Base-by-base conservation (phyloP, 176 grass and related monocot species). In the Oryza glaberrima region DNA sequence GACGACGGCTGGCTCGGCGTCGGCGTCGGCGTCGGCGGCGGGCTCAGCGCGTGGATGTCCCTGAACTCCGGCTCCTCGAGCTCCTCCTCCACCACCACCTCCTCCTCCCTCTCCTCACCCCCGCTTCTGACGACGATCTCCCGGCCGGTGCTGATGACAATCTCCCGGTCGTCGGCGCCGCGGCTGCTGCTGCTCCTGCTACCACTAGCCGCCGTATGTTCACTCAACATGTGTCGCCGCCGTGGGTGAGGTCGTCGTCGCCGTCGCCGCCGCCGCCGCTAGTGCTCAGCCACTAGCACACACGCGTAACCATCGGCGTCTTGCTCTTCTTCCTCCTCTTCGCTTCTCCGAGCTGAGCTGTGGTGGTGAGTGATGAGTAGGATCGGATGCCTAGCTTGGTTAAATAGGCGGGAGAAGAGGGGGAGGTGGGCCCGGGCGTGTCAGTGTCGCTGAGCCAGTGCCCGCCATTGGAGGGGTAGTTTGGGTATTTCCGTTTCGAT, bases 41-140 rank as follows among this genome's bases (percentile, higher is more conserved):
- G 88, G 65, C 82, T 97, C 32, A 99, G 52, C 60, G 80, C 69
- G 85, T 96, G 91, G 86, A 99, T 96, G 90, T 96, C 93, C 56
- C 96, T 89, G 88, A 99, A 94, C 77, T 95, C 89, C 71, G 88
- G 92, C 81, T 73, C 83, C 77, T 95, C 89, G 65, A 83, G 92
- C 84, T 73, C 83, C 73, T 73, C 89, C 13, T 19, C 74, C 16
- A 70, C 73, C 54, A 28, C 78, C 9, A 17, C 23, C 12, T 30
- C 23, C 32, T 19, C 7, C 41, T 30, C 56, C 56, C 61, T 34
- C 69, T 83, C 69, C 76, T 80, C 81, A 14, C 61, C 17, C 11
- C 60, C 51, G 14, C 58, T 35, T 35, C 34, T 22, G 58, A 63
- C 3, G 58, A 63, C 58, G 58, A 63, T 63, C 58, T 23, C 54